Evolutionary conservation across 2,329 filamentous ascomycete genomes (phyloP), one percentile per base, ranked within the genome.

Genomic region (Rutstroemia sp.): DNA sequence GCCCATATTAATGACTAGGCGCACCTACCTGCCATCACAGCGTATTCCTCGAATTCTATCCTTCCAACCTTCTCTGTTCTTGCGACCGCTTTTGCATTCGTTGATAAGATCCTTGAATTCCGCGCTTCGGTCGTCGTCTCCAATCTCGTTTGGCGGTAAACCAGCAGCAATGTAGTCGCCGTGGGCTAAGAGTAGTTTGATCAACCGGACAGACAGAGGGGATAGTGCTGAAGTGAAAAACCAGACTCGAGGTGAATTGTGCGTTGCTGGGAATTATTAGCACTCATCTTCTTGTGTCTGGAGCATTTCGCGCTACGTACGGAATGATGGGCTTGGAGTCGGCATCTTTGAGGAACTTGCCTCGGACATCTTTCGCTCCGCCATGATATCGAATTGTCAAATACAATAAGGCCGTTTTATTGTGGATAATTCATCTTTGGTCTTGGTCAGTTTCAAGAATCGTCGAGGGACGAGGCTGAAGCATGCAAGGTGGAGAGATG

Each of bases 81-180:
- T 86, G 57, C 79, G 74, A 45, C 67, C 72, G 66, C 78, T 82
- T 69, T 82, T 84, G 66, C 82, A 85, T 70, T 86, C 82, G 60
- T 86, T 83, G 56, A 95, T 79, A 61, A 96, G 87, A 60, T 83
- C 83, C 56, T 88, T 84, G 71, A 95, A 95, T 70, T 92, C 89
- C 65, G 83, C 79, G 69, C 86, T 88, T 61, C 89, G 83, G 48
- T 81, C 80, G 41, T 86, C 86, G 70, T 92, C 81, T 65, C 92
- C 88, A 61, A 92, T 86, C 71, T 94, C 89, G 51, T 80, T 76
- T 3, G 89, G 87, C 48, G 88, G 83, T 37, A 96, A 78, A 54
- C 92, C 94, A 5, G 90, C 88, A 48, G 92, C 87, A 48, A 95
- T 87, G 69, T 87, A 92, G 72, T 97, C 94, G 49, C 94, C 92